phyloP scores from a whole-genome alignment of 768 basidiomycete species.

The Kwoniella bestiolae region DNA sequence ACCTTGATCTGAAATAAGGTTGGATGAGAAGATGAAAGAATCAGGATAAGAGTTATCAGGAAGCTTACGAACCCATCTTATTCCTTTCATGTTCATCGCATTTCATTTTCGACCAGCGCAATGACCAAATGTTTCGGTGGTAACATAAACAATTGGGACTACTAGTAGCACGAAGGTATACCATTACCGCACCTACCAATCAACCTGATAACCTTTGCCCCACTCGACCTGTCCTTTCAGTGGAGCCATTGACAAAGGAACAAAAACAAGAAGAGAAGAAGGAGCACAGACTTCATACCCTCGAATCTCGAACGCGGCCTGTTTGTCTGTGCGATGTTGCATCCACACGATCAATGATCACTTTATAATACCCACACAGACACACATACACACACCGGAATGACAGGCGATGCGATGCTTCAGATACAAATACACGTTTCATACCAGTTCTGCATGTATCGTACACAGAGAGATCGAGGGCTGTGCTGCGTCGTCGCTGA shows the following conservation, averaged over 20 bases:
- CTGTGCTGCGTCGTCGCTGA: too few relatives aligned
- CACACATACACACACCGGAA: not conserved
- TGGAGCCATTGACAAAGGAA: not conserved
- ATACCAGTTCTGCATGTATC: not conserved
- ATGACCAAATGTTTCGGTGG: too few relatives aligned
- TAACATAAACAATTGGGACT: not conserved
- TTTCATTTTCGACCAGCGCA: not conserved
- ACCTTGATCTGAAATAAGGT: not conserved
- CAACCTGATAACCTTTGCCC: too few relatives aligned
- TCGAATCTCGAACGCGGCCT: not conserved
- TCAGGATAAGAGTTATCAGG: not conserved
- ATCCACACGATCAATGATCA: not conserved
- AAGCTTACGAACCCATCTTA: not conserved
- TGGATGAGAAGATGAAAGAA: not conserved
- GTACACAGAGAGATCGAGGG: not conserved
- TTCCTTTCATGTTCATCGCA: conserved; percentile 5
- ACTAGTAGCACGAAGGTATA: not conserved
- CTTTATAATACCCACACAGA: not conserved
- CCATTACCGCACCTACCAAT: not conserved
- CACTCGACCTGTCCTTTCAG: not conserved
- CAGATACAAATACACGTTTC: not conserved
- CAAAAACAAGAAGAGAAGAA: not conserved
- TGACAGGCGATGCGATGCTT: not conserved
- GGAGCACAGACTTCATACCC: not conserved
- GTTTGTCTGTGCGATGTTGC: conserved; percentile 2